Evolutionary conservation across 108 stramenopile species (phyloP).

Genomic region (Aurantiochytrium sp.): DNA sequence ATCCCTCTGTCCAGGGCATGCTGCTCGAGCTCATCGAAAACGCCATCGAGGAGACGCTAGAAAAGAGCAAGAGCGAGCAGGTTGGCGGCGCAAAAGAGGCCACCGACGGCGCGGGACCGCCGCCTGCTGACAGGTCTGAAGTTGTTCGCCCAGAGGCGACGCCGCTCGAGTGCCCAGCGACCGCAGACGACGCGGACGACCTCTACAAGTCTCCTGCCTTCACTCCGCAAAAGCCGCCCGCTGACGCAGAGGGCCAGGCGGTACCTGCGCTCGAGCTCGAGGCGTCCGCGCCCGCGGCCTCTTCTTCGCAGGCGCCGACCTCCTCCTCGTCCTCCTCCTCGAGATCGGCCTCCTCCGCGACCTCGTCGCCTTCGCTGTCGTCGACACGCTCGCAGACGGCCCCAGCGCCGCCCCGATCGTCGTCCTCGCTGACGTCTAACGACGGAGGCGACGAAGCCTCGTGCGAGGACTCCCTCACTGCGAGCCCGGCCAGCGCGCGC

Average conservation of each 20-base stretch:
- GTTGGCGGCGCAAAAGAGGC: too few species aligned
- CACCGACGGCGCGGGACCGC: too few species aligned
- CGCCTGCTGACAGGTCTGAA: too few species aligned
- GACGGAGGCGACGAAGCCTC: background rate
- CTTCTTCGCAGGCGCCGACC: background rate
- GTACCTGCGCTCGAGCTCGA: background rate
- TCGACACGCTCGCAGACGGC: background rate
- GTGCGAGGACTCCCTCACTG: background rate
- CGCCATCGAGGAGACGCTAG: too few species aligned
- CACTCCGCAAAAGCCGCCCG: background rate
- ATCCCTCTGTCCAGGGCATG: too few species aligned
- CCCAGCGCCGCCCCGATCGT: background rate
- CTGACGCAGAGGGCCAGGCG: background rate
- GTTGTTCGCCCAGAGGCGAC: too few species aligned
- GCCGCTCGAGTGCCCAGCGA: background rate
- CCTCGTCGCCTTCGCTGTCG: too few species aligned
- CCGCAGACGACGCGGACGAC: background rate
- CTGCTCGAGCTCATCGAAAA: too few species aligned
- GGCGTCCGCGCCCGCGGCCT: background rate
- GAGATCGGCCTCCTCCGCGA: background rate
- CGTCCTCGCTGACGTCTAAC: background rate
- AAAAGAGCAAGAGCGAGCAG: too few species aligned
- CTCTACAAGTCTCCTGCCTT: slow-evolving; percentile 5
- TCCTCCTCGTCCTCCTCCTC: background rate
- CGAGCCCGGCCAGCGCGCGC: background rate